phyloP scores from a whole-genome alignment of 352 stramenopile species.

The Thraustotheca clavata region DNA sequence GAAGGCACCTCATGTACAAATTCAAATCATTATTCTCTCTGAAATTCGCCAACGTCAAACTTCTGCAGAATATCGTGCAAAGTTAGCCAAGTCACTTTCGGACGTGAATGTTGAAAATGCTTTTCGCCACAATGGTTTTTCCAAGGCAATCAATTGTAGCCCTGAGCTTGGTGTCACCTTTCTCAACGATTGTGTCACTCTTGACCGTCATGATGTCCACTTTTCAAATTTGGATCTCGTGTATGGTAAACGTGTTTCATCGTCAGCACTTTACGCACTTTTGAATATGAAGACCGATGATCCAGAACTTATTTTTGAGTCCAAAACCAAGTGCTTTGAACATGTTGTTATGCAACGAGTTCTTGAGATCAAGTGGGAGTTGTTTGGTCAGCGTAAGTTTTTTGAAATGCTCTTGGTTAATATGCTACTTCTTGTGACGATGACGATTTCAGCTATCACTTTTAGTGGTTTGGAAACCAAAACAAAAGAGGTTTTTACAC shows the following conservation, averaged over 20 bases:
- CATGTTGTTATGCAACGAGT: conserved; percentile 3
- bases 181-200: conserved; percentile 11
- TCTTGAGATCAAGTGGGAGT: conserved; percentile 13
- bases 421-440: not conserved
- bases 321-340: conserved; percentile 10
- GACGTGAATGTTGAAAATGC: not conserved
- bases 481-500: not conserved
- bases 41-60: not conserved
- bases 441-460: conserved; percentile 4
- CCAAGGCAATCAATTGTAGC: conserved; percentile 9
- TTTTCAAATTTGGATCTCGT: not conserved
- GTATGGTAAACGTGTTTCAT: not conserved
- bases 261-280: not conserved
- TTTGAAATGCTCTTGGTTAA: conserved; percentile 9
- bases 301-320: not conserved
- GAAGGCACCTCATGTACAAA: not conserved
- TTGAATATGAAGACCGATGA: conserved; percentile 9
- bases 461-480: not conserved
- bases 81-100: not conserved
- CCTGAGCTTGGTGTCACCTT: not conserved
- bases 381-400: conserved; percentile 11
- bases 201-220: conserved; percentile 2
- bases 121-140: conserved; percentile 6
- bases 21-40: not conserved
- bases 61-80: conserved; percentile 5